A percentile compares a stretch with the other conserved stretches of the same genome.
Evolutionary conservation across 164 flowering plant species (phyloP).

Genomic region (Cinnamomum chago): DNA sequence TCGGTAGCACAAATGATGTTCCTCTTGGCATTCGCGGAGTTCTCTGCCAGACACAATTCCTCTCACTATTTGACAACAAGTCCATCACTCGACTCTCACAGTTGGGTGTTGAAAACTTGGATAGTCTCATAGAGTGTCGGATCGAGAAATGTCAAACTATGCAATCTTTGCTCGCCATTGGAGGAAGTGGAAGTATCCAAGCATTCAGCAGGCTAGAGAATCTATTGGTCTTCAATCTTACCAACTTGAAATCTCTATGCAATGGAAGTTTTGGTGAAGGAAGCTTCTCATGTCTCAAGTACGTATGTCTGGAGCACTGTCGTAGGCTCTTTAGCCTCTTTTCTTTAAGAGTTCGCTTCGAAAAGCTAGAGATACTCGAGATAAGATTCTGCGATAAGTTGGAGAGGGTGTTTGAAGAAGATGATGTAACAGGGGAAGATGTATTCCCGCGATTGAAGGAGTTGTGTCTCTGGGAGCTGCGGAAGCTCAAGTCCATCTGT

Average conservation of each 20-base stretch:
- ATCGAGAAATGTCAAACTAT: not conserved
- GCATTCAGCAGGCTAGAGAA: not conserved
- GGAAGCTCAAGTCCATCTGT: not conserved
- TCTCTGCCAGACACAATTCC: not conserved
- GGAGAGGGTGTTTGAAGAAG: too few species aligned
- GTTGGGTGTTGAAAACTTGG: not conserved
- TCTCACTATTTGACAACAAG: not conserved
- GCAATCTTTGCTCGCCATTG: not conserved
- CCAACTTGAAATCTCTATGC: not conserved
- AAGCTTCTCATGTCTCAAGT: not conserved
- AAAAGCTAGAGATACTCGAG: too few species aligned
- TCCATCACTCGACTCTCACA: not conserved
- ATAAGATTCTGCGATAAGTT: too few species aligned
- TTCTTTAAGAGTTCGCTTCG: not conserved
- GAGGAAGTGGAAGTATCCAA: not conserved
- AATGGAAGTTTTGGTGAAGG: not conserved
- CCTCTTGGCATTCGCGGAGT: not conserved
- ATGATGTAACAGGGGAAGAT: not conserved
- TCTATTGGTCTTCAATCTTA: not conserved
- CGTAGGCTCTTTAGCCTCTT: not conserved
- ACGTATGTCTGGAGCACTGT: not conserved
- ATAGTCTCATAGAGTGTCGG: not conserved
- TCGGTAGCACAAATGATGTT: not conserved
- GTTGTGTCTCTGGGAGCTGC: not conserved
- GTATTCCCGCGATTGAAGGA: not conserved